Evolutionary conservation across 306 rosid species (phyloP).

Genomic region (Rosa persica): DNA sequence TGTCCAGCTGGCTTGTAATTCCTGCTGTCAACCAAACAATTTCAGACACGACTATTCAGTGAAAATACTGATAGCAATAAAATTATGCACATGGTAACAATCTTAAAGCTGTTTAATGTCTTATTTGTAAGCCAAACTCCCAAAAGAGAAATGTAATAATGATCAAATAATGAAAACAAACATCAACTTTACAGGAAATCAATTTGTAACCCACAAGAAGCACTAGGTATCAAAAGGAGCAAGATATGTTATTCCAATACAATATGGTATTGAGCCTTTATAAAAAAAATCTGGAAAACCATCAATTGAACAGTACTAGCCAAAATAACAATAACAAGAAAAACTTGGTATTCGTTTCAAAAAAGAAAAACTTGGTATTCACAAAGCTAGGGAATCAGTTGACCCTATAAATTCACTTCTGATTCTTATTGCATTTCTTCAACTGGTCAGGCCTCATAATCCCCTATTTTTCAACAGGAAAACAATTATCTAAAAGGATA

Average conservation of each 20-base stretch:
- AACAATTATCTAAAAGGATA: background rate
- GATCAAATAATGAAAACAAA: background rate
- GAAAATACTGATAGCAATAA: background rate
- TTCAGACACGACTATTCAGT: conserved; percentile 9
- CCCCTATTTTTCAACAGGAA: background rate
- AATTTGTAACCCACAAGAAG: background rate
- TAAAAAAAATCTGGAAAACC: background rate
- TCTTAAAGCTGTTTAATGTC: conserved; percentile 1
- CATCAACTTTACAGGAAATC: background rate
- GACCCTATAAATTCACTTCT: background rate
- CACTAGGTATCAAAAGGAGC: conserved; percentile 1
- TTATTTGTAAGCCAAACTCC: background rate
- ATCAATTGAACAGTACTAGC: background rate
- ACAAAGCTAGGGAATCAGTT: background rate
- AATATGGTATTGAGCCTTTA: background rate
- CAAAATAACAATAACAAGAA: background rate
- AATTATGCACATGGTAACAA: background rate
- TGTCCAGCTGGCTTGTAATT: conserved; percentile 26
- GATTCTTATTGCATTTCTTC: background rate
- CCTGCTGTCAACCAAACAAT: conserved; percentile 34
- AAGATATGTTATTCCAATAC: background rate
- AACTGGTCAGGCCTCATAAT: background rate
- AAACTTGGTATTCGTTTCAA: too few species aligned
- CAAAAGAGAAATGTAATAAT: background rate
- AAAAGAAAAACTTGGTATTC: background rate